Evolutionary conservation across 257 asterid genomes (phyloP).

Genomic region (Coffea canephora): DNA sequence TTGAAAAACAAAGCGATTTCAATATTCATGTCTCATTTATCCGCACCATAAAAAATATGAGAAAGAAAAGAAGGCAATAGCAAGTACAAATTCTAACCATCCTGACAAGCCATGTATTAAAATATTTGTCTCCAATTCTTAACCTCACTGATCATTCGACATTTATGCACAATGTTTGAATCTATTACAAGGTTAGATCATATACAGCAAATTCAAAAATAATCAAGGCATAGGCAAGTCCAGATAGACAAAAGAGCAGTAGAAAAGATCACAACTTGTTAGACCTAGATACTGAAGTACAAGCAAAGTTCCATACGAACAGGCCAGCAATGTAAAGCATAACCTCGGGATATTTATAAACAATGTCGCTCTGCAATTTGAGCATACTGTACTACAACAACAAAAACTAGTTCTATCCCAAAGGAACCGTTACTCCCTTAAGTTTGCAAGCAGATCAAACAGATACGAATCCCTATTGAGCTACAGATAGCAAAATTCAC

Average conservation of each 20-base stretch:
- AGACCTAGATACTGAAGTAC: neutral
- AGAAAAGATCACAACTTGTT: neutral
- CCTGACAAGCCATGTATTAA: neutral
- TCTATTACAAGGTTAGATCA: neutral
- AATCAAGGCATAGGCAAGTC: neutral
- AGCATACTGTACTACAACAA: neutral
- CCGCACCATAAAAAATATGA: neutral
- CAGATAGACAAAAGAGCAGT: neutral
- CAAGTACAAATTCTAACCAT: neutral
- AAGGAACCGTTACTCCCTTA: too few species aligned
- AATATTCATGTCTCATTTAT: neutral
- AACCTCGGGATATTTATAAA: neutral
- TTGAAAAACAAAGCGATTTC: neutral
- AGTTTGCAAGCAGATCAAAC: neutral
- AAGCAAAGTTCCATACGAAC: neutral
- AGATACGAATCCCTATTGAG: neutral
- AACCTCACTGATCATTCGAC: too few species aligned
- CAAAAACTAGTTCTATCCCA: neutral
- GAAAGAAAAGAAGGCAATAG: neutral
- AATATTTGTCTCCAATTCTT: too few species aligned
- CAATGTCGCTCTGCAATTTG: neutral
- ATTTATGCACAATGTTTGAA: neutral
- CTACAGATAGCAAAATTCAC: conserved; percentile 4
- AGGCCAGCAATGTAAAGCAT: neutral
- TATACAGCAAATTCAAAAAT: neutral